These are phyloP conservation scores for Volvox africanus DNA, from an alignment of 139 green algal genomes.

Conservation along the genomic window DNA sequence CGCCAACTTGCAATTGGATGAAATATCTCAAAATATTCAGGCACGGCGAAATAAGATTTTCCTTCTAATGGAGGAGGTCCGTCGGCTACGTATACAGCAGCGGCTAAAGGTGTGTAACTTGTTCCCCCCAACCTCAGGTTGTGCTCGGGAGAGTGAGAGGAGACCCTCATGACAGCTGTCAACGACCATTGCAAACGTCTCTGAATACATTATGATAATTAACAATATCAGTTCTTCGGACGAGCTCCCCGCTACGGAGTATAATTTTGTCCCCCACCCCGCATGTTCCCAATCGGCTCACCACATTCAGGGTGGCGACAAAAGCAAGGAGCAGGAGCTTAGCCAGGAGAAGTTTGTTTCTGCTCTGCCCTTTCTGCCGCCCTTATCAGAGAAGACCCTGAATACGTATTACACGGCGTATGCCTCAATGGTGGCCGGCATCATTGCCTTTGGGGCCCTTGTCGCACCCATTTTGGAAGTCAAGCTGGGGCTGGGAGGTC, in stretches of 20 bases:
- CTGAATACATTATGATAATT: too few species aligned
- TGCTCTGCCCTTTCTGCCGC: conserved; percentile 92
- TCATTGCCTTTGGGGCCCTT: conserved; percentile 96
- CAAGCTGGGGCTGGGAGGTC: conserved; percentile 91
- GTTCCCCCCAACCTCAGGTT: background rate
- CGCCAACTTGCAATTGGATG: conserved; percentile 83
- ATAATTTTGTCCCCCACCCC: too few species aligned
- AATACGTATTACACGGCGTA: conserved; percentile 91
- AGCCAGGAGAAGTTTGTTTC: conserved; percentile 77
- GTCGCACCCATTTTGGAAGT: conserved; percentile 94
- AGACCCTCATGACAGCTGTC: too few species aligned
- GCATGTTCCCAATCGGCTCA: too few species aligned
- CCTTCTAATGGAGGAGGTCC: conserved; percentile 97
- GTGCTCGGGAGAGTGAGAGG: too few species aligned
- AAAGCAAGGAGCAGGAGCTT: conserved; percentile 65
- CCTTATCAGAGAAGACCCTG: conserved; percentile 87
- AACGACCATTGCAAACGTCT: too few species aligned
- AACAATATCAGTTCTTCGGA: too few species aligned
- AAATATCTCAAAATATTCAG: conserved; percentile 86
- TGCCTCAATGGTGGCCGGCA: conserved; percentile 66
- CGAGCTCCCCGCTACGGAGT: too few species aligned
- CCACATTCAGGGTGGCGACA: conserved; percentile 22
- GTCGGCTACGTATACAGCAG: conserved; percentile 95
- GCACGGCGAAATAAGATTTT: conserved; percentile 92
- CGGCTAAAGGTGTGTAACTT: conserved; percentile 78